Evolutionary conservation across 495 filamentous ascomycete species (phyloP), one percentile per base, ranked within the genome.

Genomic region (Lineolata rhizophorae): DNA sequence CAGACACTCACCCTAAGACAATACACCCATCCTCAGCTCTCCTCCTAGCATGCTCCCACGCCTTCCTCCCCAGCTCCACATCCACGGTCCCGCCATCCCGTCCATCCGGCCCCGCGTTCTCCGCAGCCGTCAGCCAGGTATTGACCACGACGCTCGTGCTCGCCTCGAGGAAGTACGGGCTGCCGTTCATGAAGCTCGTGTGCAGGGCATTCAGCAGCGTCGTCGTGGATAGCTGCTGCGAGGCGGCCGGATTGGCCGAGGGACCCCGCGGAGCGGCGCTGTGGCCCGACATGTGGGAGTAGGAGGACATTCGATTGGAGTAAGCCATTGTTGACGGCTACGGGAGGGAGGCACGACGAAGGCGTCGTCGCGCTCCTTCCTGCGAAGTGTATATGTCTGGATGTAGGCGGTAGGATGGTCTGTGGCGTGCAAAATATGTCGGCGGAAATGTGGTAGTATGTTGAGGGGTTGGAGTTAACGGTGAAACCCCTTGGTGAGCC

Each of bases 11-110:
- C 83, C 76, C 72, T 40, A 97, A 54, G 32, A 93, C 59, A 38
- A 97, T 79, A 46, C 83, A 93, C 9, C 82, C 85, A 58, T 97
- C 87, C 49, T 97, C 87, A 24, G 87, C 87, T 56, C 87, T 67
- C 29, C 87, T 65, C 40, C 87, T 65, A 32, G 90, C 87, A 65
- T 97, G 87, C 55, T 97, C 87, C 87, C 87, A 97, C 18, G 83
- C 87, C 45, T 80, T 65, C 11, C 70, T 60, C 1, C 76, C 80
- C 34, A 97, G 46, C 15, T 78, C 72, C 34, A 62, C 56, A 45
- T 97, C 87, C 22, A 94, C 65, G 0, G 73, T 77, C 15, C 79
- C 81, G 17, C 78, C 80, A 22, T 55, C 55, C 10, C 61, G 63
- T 18, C 74, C 78, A 43, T 78, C 70, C 0, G 62, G 61, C 29